Conservation (phyloP, 352 stramenopile species). For the Peronospora tabacina region DNA sequence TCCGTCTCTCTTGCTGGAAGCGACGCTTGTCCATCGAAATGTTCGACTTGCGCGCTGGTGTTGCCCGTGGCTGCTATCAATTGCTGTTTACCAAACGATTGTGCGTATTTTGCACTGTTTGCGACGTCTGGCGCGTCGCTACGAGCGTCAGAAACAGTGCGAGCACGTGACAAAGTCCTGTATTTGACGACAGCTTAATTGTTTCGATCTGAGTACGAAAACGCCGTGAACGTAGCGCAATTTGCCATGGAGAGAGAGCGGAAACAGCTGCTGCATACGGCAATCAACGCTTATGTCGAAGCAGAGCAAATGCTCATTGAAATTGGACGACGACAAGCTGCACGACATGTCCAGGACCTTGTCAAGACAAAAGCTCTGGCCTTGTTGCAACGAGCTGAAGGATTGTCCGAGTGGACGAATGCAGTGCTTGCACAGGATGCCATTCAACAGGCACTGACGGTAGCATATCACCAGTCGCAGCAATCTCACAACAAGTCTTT, state of each 20-base stretch:
- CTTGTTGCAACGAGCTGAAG: slow-evolving; percentile 66
- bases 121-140: slow-evolving; percentile 1
- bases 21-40: neutral
- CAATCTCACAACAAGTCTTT: slow-evolving; percentile 32
- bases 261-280: slow-evolving; percentile 45
- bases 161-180: slow-evolving; percentile 19
- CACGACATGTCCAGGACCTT: slow-evolving; percentile 63
- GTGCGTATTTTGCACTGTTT: neutral
- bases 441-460: slow-evolving; percentile 33
- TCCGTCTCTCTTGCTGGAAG: slow-evolving; percentile 7
- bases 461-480: slow-evolving; percentile 44
- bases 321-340: slow-evolving; percentile 52
- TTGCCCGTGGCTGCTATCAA: slow-evolving; percentile 15
- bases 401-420: slow-evolving; percentile 52
- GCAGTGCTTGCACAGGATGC: slow-evolving; percentile 33
- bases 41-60: slow-evolving; percentile 2
- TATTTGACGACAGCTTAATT: slow-evolving; percentile 29
- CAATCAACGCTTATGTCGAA: slow-evolving; percentile 65
- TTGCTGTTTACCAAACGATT: slow-evolving; percentile 8
- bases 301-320: slow-evolving; percentile 60
- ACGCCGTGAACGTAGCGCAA: slow-evolving; percentile 54
- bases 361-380: slow-evolving; percentile 73
- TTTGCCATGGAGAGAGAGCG: slow-evolving; percentile 66
- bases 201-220: slow-evolving; percentile 50
- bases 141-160: neutral